Percentiles rank a stretch among this genome's conserved stretches.
Conservation (phyloP, 129 eudicot genomes). For the Flaveria trinervia region DNA sequence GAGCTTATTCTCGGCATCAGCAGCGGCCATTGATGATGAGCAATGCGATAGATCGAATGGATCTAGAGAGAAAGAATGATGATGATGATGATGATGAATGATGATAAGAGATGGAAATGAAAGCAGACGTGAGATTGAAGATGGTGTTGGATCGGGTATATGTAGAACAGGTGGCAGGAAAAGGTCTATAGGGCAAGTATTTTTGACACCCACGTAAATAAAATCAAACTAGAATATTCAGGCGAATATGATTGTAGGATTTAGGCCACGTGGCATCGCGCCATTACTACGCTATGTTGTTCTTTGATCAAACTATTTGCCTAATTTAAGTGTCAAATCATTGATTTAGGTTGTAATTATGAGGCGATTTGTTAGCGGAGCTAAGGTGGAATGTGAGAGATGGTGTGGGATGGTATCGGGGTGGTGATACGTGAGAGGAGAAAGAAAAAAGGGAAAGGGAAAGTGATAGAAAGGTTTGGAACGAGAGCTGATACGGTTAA, state of each 20-base stretch:
- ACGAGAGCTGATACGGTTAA: no score
- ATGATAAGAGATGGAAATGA: slow-evolving; percentile 1
- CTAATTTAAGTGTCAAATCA: neutral
- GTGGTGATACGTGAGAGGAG: no score
- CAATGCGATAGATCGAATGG: slow-evolving; percentile 2
- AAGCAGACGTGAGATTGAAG: slow-evolving; percentile 20
- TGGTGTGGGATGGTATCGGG: no score
- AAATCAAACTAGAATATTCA: slow-evolving; percentile 45
- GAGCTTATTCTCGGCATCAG: slow-evolving; percentile 72
- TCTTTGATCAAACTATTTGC: neutral
- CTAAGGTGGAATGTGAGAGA: no score
- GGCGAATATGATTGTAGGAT: slow-evolving; percentile 47
- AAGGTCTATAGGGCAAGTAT: neutral
- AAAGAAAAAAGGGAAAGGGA: no score
- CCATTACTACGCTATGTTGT: slow-evolving; percentile 29
- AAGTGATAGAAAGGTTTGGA: no score
- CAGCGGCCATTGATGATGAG: slow-evolving; percentile 49
- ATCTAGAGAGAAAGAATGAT: slow-evolving; percentile 25
- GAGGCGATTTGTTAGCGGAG: no score
- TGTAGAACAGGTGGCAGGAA: slow-evolving; percentile 29
- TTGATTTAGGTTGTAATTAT: no score
- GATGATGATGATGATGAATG: neutral
- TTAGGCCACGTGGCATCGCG: slow-evolving; percentile 29
- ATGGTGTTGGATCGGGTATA: slow-evolving; percentile 23
- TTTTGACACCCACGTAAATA: slow-evolving; percentile 35